These are phyloP conservation scores for Kodamaea arcana DNA, from an alignment of 1,139 yeast genomes.

Conservation along the genomic window DNA sequence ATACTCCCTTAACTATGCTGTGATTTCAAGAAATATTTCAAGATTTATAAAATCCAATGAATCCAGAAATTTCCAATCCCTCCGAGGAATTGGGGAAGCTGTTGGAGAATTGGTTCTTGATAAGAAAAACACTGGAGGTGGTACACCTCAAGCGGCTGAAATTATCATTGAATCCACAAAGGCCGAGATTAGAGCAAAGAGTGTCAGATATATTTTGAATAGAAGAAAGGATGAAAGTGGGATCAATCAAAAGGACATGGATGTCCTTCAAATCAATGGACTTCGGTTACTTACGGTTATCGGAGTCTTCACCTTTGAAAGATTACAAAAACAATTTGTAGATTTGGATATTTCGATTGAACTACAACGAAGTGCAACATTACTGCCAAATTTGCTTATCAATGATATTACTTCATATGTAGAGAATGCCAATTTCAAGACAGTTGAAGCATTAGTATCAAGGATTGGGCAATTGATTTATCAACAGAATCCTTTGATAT, in stretches of 20 bases:
- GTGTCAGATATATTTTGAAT: slow-evolving; percentile 35
- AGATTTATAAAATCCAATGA: slow-evolving; percentile 46
- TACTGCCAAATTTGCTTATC: slow-evolving; percentile 32
- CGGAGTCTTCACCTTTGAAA: slow-evolving; percentile 89
- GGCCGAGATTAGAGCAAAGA: slow-evolving; percentile 55
- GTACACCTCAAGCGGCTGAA: slow-evolving; percentile 27
- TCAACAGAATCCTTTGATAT: slow-evolving; percentile 24
- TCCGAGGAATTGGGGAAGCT: slow-evolving; percentile 55
- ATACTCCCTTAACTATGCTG: slow-evolving; percentile 84
- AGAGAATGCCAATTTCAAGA: slow-evolving; percentile 73
- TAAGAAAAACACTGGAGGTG: slow-evolving; percentile 49
- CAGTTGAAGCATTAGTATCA: slow-evolving; percentile 87
- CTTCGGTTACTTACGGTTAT: slow-evolving; percentile 68
- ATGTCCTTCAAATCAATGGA: slow-evolving; percentile 45
- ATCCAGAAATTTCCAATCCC: slow-evolving; percentile 46
- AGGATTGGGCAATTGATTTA: slow-evolving; percentile 64
- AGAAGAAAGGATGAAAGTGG: slow-evolving; percentile 19
- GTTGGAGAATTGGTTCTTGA: slow-evolving; percentile 48
- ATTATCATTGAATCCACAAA: slow-evolving; percentile 47
- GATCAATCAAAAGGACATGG: slow-evolving; percentile 19
- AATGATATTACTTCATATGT: slow-evolving; percentile 53
- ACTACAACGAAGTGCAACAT: slow-evolving; percentile 20
- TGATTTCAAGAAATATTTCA: slow-evolving; percentile 60
- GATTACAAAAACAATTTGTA: slow-evolving; percentile 74
- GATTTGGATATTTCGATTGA: slow-evolving; percentile 52